Conservation (phyloP, 805 yeast genomes). For the Nakazawaea peltata region DNA sequence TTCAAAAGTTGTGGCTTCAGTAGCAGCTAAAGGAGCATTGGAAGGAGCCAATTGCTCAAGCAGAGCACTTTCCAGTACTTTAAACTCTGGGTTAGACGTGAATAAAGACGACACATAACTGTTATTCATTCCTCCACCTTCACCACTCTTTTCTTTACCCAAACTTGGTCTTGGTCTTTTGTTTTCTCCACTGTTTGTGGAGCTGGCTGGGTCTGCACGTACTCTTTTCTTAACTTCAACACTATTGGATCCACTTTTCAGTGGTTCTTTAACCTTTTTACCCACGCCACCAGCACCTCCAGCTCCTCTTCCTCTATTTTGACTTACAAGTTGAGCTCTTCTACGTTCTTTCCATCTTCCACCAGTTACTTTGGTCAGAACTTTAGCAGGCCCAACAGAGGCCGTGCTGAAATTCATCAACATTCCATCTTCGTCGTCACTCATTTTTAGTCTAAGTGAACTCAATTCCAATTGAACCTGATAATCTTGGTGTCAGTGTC, state of each 20-base stretch:
- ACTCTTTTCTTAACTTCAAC: neutral
- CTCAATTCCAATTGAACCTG: no score
- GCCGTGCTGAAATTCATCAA: constrained; percentile 63
- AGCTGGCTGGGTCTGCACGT: constrained; percentile 4
- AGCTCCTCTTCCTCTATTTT: constrained; percentile 37
- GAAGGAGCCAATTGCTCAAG: constrained; percentile 43
- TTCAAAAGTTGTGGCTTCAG: constrained; percentile 61
- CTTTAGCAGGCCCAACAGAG: constrained; percentile 16
- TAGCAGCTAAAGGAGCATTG: constrained; percentile 78
- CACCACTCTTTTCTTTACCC: constrained; percentile 42
- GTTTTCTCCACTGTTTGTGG: constrained; percentile 3
- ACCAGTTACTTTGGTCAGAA: constrained; percentile 42
- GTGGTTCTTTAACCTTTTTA: constrained; percentile 12
- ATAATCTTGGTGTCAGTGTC: no score
- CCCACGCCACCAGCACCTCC: no score
- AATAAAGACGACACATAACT: constrained; percentile 83
- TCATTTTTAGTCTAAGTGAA: constrained; percentile 13
- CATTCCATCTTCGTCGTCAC: constrained; percentile 53
- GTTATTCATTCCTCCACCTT: constrained; percentile 44
- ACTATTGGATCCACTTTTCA: constrained; percentile 13
- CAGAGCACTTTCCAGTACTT: constrained; percentile 28
- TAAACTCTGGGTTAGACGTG: constrained; percentile 54
- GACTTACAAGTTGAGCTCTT: constrained; percentile 42
- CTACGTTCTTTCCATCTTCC: constrained; percentile 83
- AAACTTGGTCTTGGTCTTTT: constrained; percentile 24